These are phyloP conservation scores for Rhytidhysteron rufulum DNA, from an alignment of 2,329 filamentous ascomycete species.

Conservation along the genomic window DNA sequence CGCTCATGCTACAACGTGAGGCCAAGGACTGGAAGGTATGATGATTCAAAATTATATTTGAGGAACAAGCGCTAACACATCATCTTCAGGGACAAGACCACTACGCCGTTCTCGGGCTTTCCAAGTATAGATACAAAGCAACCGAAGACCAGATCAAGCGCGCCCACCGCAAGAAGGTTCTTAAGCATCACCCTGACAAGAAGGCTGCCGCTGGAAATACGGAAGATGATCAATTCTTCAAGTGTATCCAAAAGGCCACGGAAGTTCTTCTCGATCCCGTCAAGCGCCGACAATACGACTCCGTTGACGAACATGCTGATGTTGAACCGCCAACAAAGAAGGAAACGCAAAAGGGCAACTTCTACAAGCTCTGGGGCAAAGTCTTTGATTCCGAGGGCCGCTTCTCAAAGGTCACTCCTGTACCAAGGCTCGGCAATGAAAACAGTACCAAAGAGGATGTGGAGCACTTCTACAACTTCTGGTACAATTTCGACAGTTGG, in stretches of 20 bases:
- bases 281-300: conserved; percentile 93
- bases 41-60: conserved; percentile 1
- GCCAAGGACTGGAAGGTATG: conserved; percentile 99
- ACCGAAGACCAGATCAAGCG: conserved; percentile 99
- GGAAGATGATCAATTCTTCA: conserved; percentile 99
- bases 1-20: conserved; percentile 84
- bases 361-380: conserved; percentile 88
- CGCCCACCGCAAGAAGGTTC: conserved; percentile 98
- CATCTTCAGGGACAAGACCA: conserved; percentile 77
- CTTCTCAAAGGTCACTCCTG: conserved; percentile 88
- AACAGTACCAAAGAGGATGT: conserved; percentile 85
- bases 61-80: conserved; percentile 6
- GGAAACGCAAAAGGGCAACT: conserved; percentile 78
- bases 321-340: conserved; percentile 93
- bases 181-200: conserved; percentile 98
- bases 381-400: conserved; percentile 90
- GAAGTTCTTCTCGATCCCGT: conserved; percentile 89
- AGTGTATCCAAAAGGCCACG: conserved; percentile 98
- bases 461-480: conserved; percentile 98
- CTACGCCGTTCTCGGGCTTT: conserved; percentile 91
- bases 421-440: conserved; percentile 79
- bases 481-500: conserved; percentile 99
- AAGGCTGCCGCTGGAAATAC: conserved; percentile 83
- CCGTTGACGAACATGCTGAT: conserved; percentile 89
- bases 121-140: conserved; percentile 86